Base-by-base conservation (phyloP, 257 asterid species). In the Penstemon barbatus region DNA sequence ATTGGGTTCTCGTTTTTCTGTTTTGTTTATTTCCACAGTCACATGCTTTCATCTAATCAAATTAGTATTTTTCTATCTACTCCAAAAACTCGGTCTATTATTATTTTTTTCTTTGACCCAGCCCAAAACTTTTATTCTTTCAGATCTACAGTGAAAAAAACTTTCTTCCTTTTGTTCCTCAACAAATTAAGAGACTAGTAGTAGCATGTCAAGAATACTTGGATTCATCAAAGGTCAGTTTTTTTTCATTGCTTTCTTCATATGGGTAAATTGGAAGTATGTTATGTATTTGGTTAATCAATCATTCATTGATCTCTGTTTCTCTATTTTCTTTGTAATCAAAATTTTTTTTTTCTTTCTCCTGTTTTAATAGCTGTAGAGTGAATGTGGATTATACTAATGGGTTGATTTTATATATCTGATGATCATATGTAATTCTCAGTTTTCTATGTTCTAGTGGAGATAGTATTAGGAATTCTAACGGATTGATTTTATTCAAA, bases 71-170 rank as follows among this genome's bases (percentile, higher is more conserved):
- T 80, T 70, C 68, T 72, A 65, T 80, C 60, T 68, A 74, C 82
- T 78, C 87, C 84, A 71, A 75, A 74, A 63, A 63, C 59, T 64
- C 1, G 60, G 64, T 63, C 61, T 39, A 18, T 46, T 70, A 50
- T 2, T 5, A 8, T 38, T 80, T 80, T 76, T 51, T 51, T 62
- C 58, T 44, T 62, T 64, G 63, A 61, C 84, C 71, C 63, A 65
- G 42, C 76, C 74, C 79, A 74, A 44, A 56, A 69, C 63, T 65
- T 73, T 79, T 83, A 82, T 82, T 82, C 85, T 79, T 74, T 69
- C 81, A 82, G 85, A 82, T 56, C 61, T 8, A 25, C n/a, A 19
- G 12, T 55, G 39, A 6, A 25, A 55, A 25, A 19, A 53, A 53
- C 9, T 53, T 53, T 54, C 8, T 25, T 5, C 1, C 4, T 19